phyloP scores from a whole-genome alignment of 2,329 filamentous ascomycete species.

The Allantophomopsis cytisporea region DNA sequence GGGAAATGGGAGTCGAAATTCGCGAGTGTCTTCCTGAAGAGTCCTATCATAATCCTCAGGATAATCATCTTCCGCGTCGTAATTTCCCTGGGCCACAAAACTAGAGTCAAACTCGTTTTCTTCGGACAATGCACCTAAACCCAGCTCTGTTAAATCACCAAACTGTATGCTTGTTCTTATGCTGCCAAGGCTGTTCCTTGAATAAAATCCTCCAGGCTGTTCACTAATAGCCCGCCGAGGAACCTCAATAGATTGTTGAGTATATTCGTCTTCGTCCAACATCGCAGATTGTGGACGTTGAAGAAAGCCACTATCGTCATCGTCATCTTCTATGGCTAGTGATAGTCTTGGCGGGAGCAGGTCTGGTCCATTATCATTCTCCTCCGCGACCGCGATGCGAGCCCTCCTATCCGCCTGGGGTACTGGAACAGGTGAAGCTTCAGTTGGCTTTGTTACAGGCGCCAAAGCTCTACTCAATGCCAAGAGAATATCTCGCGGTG shows the following conservation, averaged over 20 bases:
- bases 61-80: slow-evolving; percentile 5
- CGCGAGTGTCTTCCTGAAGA: background rate
- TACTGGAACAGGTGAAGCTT: slow-evolving; percentile 13
- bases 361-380: slow-evolving; percentile 35
- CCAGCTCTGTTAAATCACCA: slow-evolving; percentile 14
- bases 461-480: slow-evolving; percentile 40
- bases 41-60: background rate
- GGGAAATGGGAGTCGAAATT: background rate
- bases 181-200: slow-evolving; percentile 33
- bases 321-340: slow-evolving; percentile 36
- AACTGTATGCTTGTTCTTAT: slow-evolving; percentile 39
- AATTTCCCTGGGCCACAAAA: slow-evolving; percentile 9
- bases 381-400: slow-evolving; percentile 26
- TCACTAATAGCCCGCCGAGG: slow-evolving; percentile 37
- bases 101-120: slow-evolving; percentile 13
- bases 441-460: slow-evolving; percentile 18
- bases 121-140: slow-evolving; percentile 4
- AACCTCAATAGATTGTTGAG: slow-evolving; percentile 44
- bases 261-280: slow-evolving; percentile 45
- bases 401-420: slow-evolving; percentile 7
- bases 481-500: slow-evolving; percentile 37
- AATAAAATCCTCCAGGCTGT: slow-evolving; percentile 27
- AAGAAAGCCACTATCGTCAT: slow-evolving; percentile 31
- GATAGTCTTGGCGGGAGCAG: slow-evolving; percentile 39
- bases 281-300: slow-evolving; percentile 38